Evolutionary conservation across 1,284 basidiomycete species (phyloP), one percentile per base, ranked within the genome.

Genomic region (Cryptococcus sp.): DNA sequence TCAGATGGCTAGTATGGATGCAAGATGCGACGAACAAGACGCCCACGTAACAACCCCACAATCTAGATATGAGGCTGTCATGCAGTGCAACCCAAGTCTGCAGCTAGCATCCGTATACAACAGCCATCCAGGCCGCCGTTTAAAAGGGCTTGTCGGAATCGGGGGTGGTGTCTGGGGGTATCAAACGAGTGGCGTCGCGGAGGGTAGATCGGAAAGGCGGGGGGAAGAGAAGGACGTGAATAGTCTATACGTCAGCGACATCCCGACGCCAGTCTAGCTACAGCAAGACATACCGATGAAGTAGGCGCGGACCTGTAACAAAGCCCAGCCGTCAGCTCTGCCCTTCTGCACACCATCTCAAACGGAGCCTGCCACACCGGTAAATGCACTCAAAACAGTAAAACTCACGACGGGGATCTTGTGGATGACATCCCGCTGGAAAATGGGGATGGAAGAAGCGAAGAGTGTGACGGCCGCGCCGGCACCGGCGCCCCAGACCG

Each of bases 81-180:
- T 58, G 54, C 49, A 50, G 44, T 21, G 36, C 21, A 35, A 35
- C 44, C 45, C 39, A 46, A 33, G 15, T 50, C 20, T 55, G 46
- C n/a, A 16, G 24, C 11, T 21, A 37, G 9, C n/a, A 24, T 39
- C 42, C 21, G 9, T 51, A 50, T 45, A 28, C 43, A 35, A 56
- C 36, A 50, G 23, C 40, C 38, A 44, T 20, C 36, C 44, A 18
- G 33, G 40, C 23, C 28, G 6, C 33, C 28, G 23, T 56, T 63
- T 74, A 78, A 72, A 77, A 78, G 44, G 76, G 76, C 67, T 78
- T 76, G 69, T 78, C 76, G 24, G 63, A 69, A 52, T 72, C 75
- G 44, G 75, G 76, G 50, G 70, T 74, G 50, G 62, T 71, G 70
- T 78, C 76, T 70, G 55, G 51, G 50, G 47, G 28, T 12, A 39